Evolutionary conservation across 208 protist genomes (phyloP), one percentile per base, ranked within the genome.

Genomic region (Phytomonas francai): DNA sequence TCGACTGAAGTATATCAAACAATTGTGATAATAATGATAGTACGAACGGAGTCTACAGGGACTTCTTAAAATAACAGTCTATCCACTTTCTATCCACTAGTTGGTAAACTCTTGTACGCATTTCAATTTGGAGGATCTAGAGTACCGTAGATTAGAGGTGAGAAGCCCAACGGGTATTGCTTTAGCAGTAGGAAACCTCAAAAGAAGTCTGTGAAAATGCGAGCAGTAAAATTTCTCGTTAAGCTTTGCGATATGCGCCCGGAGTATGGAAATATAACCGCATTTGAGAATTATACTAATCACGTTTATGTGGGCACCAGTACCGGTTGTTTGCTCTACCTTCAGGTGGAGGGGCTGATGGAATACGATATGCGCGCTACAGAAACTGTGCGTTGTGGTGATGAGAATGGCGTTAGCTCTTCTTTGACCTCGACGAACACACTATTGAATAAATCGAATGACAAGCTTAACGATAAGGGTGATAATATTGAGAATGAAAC

Each of bases 221-320:
- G 71, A 19, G 79, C 83, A 0, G 77, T 88, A 19, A 68, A 74
- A 34, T 80, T 79, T 33, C 34, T 92, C 14, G 63, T 84, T 64
- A 80, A 83, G 45, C 78, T 95, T 8, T 85, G 73, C 67, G 79
- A 82, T 42, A 63, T 92, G 22, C 71, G 83, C 11, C 59, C 72
- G 27, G 71, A 80, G 29, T 57, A 88, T 61, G 89, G 87, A 9
- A 34, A 67, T 31, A 84, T 90, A 25, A 85, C 85, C 6, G 80
- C 89, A 1, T 81, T 95, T 57, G 87, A 92, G 61, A 83, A 72
- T 54, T 79, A 85, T 68, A 76, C 66, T 16, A 58, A 51, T 31
- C 72, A 84, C 28, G 60, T 91, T 25, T 88, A 89, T 62, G 67
- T 87, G 5, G 89, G 89, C 29, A 95, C 89, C 16, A 75, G 77